Conservation (phyloP, 371 early-diverging fungal species). For the Mortierella sp. region DNA sequence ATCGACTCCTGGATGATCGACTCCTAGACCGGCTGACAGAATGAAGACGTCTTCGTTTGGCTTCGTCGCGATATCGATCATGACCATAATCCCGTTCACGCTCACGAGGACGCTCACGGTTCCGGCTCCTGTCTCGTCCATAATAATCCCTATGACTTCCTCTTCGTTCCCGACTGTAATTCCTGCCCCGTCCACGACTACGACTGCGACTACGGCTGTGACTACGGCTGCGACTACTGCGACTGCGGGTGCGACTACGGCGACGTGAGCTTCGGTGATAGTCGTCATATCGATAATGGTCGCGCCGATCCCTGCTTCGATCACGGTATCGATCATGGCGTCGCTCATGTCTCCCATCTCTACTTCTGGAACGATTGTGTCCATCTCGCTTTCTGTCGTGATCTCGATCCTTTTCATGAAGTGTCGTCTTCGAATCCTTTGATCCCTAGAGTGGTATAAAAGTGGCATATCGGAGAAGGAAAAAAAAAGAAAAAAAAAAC, state of each 20-base stretch:
- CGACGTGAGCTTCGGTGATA: conserved; percentile 16
- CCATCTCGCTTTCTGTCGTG: conserved; percentile 14
- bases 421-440: conserved; percentile 2
- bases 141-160: conserved; percentile 11
- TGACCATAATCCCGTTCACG: conserved; percentile 20
- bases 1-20: conserved; percentile 19
- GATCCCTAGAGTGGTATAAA: not conserved
- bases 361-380: conserved; percentile 36
- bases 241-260: conserved; percentile 33
- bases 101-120: conserved; percentile 18
- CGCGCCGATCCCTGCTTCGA: conserved; percentile 35
- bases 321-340: conserved; percentile 25
- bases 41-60: conserved; percentile 19
- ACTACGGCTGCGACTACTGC: no score
- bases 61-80: conserved; percentile 9
- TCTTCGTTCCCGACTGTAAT: conserved; percentile 13
- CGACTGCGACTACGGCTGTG: no score
- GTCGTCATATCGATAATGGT: conserved; percentile 19
- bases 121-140: conserved; percentile 17
- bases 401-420: conserved; percentile 15
- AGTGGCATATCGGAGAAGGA: no score
- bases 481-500: conserved; percentile 11
- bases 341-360: conserved; percentile 23
- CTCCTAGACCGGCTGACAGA: conserved; percentile 33
- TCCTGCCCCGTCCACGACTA: conserved; percentile 10